phyloP scores from a whole-genome alignment of 305 asterid genomes.

The Solanum hybrid region DNA sequence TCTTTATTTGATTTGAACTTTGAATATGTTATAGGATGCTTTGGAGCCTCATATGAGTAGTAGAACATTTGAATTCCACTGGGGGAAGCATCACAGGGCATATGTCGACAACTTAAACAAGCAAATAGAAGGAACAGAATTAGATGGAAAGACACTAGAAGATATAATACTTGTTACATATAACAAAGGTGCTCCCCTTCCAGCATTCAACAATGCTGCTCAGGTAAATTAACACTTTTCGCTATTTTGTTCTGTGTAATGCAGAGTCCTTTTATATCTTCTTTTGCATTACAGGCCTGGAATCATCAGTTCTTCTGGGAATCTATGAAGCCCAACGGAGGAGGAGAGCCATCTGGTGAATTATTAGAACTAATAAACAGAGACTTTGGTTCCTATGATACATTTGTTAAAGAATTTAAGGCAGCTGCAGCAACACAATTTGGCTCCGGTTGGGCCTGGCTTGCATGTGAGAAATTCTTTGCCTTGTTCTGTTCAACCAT shows the following conservation, averaged over 20 bases:
- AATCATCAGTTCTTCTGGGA: slow-evolving; percentile 96
- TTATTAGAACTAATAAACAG: slow-evolving; percentile 60
- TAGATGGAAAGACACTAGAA: slow-evolving; percentile 58
- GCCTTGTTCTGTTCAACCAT: neutral
- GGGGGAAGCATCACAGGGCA: slow-evolving; percentile 95
- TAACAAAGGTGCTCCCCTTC: slow-evolving; percentile 76
- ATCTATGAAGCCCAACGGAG: slow-evolving; percentile 91
- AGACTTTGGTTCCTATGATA: slow-evolving; percentile 88
- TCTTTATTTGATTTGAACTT: neutral
- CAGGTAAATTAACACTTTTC: slow-evolving; percentile 41
- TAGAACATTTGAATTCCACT: slow-evolving; percentile 78
- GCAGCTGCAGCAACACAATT: slow-evolving; percentile 83
- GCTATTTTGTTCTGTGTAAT: neutral
- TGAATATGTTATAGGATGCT: slow-evolving; percentile 42
- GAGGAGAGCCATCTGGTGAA: slow-evolving; percentile 80
- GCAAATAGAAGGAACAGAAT: slow-evolving; percentile 80
- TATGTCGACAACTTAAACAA: slow-evolving; percentile 92
- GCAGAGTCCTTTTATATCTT: neutral
- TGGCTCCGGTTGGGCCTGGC: slow-evolving; percentile 99
- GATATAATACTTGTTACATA: slow-evolving; percentile 53
- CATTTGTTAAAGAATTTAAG: slow-evolving; percentile 65
- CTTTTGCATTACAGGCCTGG: slow-evolving; percentile 49
- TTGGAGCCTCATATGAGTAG: slow-evolving; percentile 94
- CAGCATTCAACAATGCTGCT: slow-evolving; percentile 93
- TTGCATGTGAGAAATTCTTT: slow-evolving; percentile 60